phyloP scores from a whole-genome alignment of 2,329 filamentous ascomycete genomes.

The Colletotrichum sojae region DNA sequence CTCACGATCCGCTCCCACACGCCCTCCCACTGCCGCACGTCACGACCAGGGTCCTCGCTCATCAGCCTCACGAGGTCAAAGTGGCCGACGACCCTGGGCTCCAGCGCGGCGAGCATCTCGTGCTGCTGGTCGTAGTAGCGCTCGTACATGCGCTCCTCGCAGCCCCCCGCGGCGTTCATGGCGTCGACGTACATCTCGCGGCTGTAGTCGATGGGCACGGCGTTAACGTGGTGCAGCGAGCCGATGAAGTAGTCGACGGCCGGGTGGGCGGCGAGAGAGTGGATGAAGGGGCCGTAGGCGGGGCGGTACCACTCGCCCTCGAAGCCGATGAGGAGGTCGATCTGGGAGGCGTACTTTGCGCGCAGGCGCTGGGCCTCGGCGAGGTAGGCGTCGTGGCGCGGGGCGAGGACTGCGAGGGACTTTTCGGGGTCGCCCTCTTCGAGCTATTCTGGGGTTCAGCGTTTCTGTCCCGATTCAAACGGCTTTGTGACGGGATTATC shows the following conservation, averaged over 20 bases:
- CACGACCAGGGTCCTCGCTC: constrained; percentile 76
- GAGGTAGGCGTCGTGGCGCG: constrained; percentile 80
- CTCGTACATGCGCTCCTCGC: constrained; percentile 81
- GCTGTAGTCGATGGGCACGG: constrained; percentile 92
- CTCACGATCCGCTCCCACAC: constrained; percentile 83
- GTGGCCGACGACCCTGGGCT: constrained; percentile 88
- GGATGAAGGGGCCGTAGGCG: constrained; percentile 70
- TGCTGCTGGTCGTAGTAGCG: constrained; percentile 92
- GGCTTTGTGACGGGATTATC: background rate
- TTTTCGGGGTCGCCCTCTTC: constrained; percentile 63
- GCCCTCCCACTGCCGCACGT: constrained; percentile 67
- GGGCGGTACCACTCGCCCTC: constrained; percentile 94
- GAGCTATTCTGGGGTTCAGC: constrained; percentile 55
- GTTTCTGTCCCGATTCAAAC: background rate
- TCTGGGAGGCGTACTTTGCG: constrained; percentile 75
- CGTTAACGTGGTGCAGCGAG: constrained; percentile 90
- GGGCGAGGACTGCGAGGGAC: constrained; percentile 63
- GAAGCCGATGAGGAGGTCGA: constrained; percentile 89
- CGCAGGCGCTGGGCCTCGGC: constrained; percentile 82
- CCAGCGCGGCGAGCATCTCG: constrained; percentile 81
- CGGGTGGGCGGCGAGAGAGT: constrained; percentile 70
- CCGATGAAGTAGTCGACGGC: constrained; percentile 92
- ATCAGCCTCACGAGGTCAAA: constrained; percentile 92
- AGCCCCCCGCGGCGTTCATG: constrained; percentile 62
- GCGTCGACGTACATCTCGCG: constrained; percentile 75